Conservation (phyloP, 2,329 filamentous ascomycete genomes). For the Scedosporium boydii region DNA sequence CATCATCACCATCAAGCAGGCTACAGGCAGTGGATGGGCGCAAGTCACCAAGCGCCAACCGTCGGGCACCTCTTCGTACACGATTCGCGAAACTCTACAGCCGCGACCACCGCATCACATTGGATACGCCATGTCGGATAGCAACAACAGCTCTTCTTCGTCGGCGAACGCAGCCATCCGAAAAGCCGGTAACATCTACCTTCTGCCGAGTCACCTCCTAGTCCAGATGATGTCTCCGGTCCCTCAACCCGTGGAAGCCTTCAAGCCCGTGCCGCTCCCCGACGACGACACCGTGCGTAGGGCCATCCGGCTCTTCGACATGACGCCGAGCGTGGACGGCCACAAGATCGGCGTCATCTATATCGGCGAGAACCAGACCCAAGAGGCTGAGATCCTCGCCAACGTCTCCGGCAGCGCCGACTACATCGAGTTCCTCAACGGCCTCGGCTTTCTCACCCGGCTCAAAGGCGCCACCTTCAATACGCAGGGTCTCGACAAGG, state of each 20-base stretch:
- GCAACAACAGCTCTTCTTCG: neutral
- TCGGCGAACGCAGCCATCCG: conserved; percentile 36
- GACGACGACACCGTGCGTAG: conserved; percentile 59
- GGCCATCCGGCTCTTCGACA: conserved; percentile 74
- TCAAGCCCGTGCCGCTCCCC: conserved; percentile 68
- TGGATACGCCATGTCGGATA: conserved; percentile 22
- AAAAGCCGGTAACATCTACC: conserved; percentile 30
- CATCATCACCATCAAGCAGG: conserved; percentile 65
- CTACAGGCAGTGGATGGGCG: conserved; percentile 55
- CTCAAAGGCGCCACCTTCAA: conserved; percentile 83
- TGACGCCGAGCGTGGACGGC: conserved; percentile 81
- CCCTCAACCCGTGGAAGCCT: conserved; percentile 46
- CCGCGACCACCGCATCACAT: conserved; percentile 49
- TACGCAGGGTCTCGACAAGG: conserved; percentile 78
- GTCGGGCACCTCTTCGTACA: conserved; percentile 54
- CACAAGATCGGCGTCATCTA: conserved; percentile 96
- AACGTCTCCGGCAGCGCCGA: conserved; percentile 82
- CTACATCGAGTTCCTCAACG: conserved; percentile 76
- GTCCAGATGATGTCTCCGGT: conserved; percentile 58
- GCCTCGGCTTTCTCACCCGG: conserved; percentile 71
- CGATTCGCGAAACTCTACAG: conserved; percentile 49
- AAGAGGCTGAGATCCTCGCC: conserved; percentile 74
- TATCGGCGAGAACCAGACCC: conserved; percentile 75
- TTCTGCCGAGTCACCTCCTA: conserved; percentile 65
- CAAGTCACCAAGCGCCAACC: conserved; percentile 64